Percentiles rank a stretch among this genome's conserved stretches.
Conservation (phyloP, 305 asterid species). For the Solanum hybrid region DNA sequence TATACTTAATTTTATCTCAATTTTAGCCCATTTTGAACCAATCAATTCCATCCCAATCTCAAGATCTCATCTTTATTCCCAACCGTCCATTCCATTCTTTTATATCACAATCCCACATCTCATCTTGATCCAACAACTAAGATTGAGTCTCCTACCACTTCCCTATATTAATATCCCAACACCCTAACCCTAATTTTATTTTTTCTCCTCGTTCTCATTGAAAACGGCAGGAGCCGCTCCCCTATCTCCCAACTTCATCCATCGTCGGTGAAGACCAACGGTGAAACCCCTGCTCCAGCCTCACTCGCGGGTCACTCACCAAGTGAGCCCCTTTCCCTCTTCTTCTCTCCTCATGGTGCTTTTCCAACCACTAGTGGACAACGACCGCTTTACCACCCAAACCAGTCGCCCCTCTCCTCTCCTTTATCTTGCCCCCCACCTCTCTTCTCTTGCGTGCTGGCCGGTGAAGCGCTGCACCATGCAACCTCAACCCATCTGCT, state of each 20-base stretch:
- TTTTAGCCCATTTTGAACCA: no score
- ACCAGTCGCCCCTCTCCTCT: background rate
- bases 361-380: background rate
- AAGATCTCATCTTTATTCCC: no score
- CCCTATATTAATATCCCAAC: background rate
- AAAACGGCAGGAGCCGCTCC: background rate
- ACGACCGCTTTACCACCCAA: background rate
- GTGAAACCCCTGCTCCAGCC: background rate
- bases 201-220: background rate
- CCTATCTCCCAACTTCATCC: background rate
- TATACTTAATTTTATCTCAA: no score
- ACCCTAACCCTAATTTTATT: background rate
- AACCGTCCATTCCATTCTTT: no score
- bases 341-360: background rate
- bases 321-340: background rate
- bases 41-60: no score
- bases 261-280: background rate
- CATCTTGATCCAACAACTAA: background rate
- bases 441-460: background rate
- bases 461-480: accelerated
- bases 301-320: background rate
- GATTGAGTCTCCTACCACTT: background rate
- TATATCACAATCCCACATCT: no score
- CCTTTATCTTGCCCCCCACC: background rate
- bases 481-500: no score